Conservation (phyloP, 176 grass and related monocot species). For the Musa acuminata region DNA sequence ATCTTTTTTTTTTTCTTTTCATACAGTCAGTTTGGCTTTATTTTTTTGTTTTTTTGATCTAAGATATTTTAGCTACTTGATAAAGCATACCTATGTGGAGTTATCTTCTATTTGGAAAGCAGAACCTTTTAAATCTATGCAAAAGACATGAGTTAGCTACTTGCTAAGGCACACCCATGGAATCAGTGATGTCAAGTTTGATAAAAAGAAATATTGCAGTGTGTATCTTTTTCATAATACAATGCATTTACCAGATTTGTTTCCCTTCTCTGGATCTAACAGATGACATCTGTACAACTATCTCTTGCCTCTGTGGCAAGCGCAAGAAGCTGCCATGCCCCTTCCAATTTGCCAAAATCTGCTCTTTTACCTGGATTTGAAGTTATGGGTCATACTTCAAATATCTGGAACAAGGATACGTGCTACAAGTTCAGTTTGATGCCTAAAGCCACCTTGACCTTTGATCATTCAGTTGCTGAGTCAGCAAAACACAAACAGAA, state of each 20-base stretch:
- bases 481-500: constrained; percentile 40
- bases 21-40: no score
- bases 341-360: constrained; percentile 41
- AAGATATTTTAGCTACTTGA: no score
- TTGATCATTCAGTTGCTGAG: constrained; percentile 35
- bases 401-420: constrained; percentile 30
- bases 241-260: background rate
- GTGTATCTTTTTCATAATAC: background rate
- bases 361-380: constrained; percentile 40
- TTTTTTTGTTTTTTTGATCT: no score
- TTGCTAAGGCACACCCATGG: no score
- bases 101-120: no score
- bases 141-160: no score
- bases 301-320: constrained; percentile 41
- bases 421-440: constrained; percentile 21
- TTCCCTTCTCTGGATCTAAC: constrained; percentile 2
- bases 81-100: no score
- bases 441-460: constrained; percentile 43
- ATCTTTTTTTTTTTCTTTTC: no score
- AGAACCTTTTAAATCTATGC: no score
- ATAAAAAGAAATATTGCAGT: background rate
- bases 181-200: background rate
- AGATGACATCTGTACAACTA: constrained; percentile 69
- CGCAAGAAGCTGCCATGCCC: constrained; percentile 36
- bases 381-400: constrained; percentile 20